Evolutionary conservation across 192 early-diverging fungal species (phyloP).

Genomic region (Backusella psychrophila): DNA sequence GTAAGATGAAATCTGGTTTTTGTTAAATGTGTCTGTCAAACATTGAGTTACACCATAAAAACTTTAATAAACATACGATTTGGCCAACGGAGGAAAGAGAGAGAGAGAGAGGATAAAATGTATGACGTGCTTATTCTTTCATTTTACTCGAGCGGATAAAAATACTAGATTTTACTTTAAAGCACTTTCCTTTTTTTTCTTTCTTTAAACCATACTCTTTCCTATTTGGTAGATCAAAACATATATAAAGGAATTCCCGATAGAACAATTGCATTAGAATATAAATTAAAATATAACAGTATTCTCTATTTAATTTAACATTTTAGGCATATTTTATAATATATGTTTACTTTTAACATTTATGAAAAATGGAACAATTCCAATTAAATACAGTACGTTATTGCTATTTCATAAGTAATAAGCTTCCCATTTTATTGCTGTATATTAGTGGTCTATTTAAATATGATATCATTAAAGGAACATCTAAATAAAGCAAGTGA

Average conservation of each 20-base stretch:
- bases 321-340: neutral
- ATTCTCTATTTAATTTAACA: neutral
- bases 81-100: neutral
- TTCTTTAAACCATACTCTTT: neutral
- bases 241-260: neutral
- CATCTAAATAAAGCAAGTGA: constrained; percentile 1
- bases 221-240: neutral
- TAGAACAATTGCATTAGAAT: neutral
- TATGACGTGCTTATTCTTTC: neutral
- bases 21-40: constrained; percentile 3
- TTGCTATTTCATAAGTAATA: neutral
- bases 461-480: neutral
- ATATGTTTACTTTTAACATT: neutral
- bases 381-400: neutral
- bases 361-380: neutral
- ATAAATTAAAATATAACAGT: neutral
- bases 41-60: neutral
- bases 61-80: constrained; percentile 4
- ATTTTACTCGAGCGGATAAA: neutral
- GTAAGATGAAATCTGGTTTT: neutral
- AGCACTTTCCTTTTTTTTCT: neutral
- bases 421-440: neutral
- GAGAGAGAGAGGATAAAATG: neutral
- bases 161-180: neutral
- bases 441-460: constrained; percentile 3